Percentiles rank a stretch among this genome's conserved stretches.
phyloP scores from a whole-genome alignment of 2,329 filamentous ascomycete genomes.

The Aureobasidium subglaciale region DNA sequence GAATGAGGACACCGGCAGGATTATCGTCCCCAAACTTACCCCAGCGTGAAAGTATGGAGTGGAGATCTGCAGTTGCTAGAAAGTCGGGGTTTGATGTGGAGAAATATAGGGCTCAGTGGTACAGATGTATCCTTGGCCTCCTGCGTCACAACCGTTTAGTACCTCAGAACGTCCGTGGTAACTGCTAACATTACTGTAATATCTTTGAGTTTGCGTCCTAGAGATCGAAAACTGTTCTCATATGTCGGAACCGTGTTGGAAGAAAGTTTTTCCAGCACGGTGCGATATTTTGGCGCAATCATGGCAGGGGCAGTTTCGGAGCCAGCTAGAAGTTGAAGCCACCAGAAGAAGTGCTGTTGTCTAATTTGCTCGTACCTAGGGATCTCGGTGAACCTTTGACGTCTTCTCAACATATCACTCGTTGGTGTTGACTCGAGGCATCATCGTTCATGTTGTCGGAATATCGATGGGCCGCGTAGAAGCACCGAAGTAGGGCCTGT shows the following conservation, averaged over 20 bases:
- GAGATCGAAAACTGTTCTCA: no score
- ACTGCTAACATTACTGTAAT: no score
- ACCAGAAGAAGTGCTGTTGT: no score
- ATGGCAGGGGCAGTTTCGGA: no score
- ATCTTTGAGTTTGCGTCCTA: no score
- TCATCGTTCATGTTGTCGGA: neutral
- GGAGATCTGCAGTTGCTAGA: neutral
- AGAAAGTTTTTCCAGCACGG: no score
- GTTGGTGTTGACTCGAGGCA: neutral
- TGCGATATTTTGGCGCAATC: no score
- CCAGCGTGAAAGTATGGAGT: neutral
- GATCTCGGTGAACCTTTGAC: no score
- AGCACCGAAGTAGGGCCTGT: neutral
- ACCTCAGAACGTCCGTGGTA: neutral
- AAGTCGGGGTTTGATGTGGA: constrained; percentile 6
- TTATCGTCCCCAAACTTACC: neutral
- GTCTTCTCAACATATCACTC: no score
- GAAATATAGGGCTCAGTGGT: neutral
- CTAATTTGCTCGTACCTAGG: no score
- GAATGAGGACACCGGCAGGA: neutral
- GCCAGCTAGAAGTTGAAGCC: no score
- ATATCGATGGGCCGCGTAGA: neutral
- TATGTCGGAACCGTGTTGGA: no score
- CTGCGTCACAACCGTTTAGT: neutral
- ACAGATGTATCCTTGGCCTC: neutral